Conservation (phyloP, 148 eudicot genomes). For the Chenopodium formosanum region DNA sequence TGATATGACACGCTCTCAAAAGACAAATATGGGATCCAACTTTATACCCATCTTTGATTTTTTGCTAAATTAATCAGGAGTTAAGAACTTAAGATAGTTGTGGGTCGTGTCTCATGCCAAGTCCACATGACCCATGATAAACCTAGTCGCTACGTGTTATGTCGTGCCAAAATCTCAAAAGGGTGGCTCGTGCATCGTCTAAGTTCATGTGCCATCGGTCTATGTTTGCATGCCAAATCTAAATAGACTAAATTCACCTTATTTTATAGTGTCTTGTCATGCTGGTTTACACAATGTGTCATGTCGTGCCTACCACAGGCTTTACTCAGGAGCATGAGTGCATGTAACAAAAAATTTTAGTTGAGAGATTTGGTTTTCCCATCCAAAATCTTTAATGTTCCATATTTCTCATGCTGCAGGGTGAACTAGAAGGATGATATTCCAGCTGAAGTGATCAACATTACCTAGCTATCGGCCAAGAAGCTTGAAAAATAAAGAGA, state of each 20-base stretch:
- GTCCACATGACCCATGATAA: too few relatives aligned
- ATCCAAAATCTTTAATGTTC: background rate
- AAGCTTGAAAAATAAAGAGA: slow-evolving; percentile 7
- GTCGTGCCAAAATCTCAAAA: too few relatives aligned
- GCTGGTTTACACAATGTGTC: too few relatives aligned
- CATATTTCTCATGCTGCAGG: slow-evolving; percentile 19
- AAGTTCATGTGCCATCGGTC: too few relatives aligned
- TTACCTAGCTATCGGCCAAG: background rate
- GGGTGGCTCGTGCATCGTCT: too few relatives aligned
- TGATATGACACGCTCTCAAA: background rate
- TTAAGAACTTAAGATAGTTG: too few relatives aligned
- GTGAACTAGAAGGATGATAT: slow-evolving; percentile 14
- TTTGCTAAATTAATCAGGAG: background rate
- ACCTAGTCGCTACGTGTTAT: too few relatives aligned
- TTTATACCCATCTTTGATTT: background rate
- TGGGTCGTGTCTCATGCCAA: too few relatives aligned
- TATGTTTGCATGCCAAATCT: too few relatives aligned
- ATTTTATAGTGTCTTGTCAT: too few relatives aligned
- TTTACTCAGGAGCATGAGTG: background rate
- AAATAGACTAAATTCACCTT: too few relatives aligned
- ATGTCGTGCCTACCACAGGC: too few relatives aligned
- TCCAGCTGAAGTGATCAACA: background rate
- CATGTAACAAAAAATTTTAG: background rate
- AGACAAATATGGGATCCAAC: background rate
- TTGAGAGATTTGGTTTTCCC: background rate